Conservation (phyloP, 345 rosid genomes). For the Populus ilicifolia region DNA sequence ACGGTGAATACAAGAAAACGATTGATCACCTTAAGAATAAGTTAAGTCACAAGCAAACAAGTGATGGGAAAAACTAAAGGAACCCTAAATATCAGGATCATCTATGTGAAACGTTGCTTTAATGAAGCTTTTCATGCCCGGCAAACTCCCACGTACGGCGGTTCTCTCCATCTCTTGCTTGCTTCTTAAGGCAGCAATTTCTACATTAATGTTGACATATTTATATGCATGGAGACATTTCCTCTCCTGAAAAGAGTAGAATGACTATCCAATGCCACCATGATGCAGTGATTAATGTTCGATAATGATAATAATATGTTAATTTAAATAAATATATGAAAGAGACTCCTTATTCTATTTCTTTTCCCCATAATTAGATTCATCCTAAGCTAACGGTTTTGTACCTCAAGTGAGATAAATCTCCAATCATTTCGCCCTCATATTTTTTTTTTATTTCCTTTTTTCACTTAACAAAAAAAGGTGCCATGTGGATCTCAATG, state of each 20-base stretch:
- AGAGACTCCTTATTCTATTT: background rate
- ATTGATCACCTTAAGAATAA: constrained; percentile 31
- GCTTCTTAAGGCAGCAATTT: background rate
- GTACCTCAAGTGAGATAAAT: too few species aligned
- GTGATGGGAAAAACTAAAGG: constrained; percentile 9
- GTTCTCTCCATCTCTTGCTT: background rate
- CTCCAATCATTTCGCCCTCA: too few species aligned
- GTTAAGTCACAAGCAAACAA: constrained; percentile 34
- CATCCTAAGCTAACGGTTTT: background rate
- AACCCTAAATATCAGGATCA: constrained; percentile 13
- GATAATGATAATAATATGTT: too few species aligned
- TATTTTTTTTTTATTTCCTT: too few species aligned
- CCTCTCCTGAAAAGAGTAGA: too few species aligned
- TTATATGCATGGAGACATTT: background rate
- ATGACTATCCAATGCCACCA: background rate
- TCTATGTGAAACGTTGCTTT: background rate
- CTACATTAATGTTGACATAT: background rate
- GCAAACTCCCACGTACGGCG: background rate
- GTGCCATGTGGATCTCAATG: too few species aligned
- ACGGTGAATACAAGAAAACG: constrained; percentile 31
- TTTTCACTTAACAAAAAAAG: too few species aligned
- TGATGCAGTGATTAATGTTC: background rate
- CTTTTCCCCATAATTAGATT: background rate
- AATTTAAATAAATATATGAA: background rate
- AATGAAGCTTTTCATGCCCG: background rate